Percentiles rank a stretch among this genome's conserved stretches.
These are phyloP conservation scores for Biscogniauxia mediterranea DNA, from an alignment of 2,329 filamentous ascomycete genomes.

Conservation along the genomic window DNA sequence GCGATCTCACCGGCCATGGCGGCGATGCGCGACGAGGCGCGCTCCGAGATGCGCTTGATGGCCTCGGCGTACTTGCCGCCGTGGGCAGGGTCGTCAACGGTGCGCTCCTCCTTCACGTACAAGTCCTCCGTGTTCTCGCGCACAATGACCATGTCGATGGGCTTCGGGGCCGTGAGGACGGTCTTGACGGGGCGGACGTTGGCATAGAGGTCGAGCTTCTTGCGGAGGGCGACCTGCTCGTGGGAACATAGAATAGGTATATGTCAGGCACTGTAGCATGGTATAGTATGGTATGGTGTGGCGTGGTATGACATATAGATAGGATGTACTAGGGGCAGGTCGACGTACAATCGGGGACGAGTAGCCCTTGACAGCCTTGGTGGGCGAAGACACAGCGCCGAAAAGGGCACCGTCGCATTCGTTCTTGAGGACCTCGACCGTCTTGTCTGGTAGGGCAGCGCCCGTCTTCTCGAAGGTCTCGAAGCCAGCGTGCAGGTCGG, in stretches of 20 bases:
- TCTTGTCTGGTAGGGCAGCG: conserved; percentile 82
- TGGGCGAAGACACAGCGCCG: conserved; percentile 90
- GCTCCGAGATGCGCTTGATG: conserved; percentile 93
- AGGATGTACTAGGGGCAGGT: not conserved
- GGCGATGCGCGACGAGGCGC: conserved; percentile 81
- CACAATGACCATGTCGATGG: conserved; percentile 96
- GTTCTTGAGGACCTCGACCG: conserved; percentile 80
- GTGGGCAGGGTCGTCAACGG: conserved; percentile 66
- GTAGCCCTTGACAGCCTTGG: conserved; percentile 88
- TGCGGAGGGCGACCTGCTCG: conserved; percentile 73
- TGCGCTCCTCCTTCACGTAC: conserved; percentile 95
- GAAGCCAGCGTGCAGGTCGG: conserved; percentile 89
- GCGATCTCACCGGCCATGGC: conserved; percentile 95
- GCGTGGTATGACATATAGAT: too few species aligned
- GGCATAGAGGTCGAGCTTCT: conserved; percentile 91
- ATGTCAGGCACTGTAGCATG: not conserved
- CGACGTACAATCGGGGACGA: conserved; percentile 75
- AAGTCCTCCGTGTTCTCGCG: conserved; percentile 99
- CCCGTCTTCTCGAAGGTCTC: conserved; percentile 91
- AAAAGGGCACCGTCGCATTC: conserved; percentile 97
- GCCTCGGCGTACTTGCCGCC: conserved; percentile 87
- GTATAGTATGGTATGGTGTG: too few species aligned
- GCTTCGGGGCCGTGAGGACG: conserved; percentile 60
- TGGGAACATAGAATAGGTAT: not conserved
- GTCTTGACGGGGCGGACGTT: conserved; percentile 97